Evolutionary conservation across 257 asterid genomes (phyloP).

Genomic region (Penstemon davidsonii): DNA sequence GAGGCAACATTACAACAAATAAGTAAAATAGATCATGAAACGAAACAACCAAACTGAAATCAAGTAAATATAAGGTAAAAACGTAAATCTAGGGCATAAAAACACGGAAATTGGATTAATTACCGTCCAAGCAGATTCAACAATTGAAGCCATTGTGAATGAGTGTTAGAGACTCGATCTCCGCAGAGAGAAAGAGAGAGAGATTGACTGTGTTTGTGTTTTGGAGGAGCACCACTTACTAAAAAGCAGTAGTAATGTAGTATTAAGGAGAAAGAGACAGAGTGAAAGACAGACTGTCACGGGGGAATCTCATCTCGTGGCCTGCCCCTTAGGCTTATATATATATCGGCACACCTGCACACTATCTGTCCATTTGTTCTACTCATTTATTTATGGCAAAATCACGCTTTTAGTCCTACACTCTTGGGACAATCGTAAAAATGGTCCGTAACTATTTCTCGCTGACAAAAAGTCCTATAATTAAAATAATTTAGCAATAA

Average conservation of each 20-base stretch:
- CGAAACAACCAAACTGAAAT: constrained; percentile 7
- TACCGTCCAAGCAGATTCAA: constrained; percentile 53
- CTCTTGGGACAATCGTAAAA: too few species aligned
- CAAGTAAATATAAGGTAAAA: constrained; percentile 24
- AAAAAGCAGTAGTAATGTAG: not conserved
- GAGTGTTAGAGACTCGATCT: constrained; percentile 22
- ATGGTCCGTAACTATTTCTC: too few species aligned
- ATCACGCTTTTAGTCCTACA: too few species aligned
- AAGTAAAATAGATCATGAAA: not conserved
- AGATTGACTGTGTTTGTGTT: not conserved
- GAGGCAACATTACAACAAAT: not conserved
- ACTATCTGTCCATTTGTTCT: not conserved
- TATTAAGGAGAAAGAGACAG: not conserved
- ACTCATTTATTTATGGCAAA: too few species aligned
- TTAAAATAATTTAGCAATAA: too few species aligned
- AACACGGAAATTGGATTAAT: constrained; percentile 22
- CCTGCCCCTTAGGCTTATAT: not conserved
- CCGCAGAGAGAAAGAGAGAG: constrained; percentile 20
- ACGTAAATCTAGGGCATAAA: constrained; percentile 35
- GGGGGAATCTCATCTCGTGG: constrained; percentile 41
- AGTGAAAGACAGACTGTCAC: constrained; percentile 35
- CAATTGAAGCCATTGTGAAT: constrained; percentile 40
- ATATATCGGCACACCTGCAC: constrained; percentile 21
- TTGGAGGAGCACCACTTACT: too few species aligned
- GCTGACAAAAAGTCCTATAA: too few species aligned